A percentile compares a stretch with the other conserved stretches of the same genome.
Conservation (phyloP, 108 stramenopile species). For the Schizochytrium sp. region DNA sequence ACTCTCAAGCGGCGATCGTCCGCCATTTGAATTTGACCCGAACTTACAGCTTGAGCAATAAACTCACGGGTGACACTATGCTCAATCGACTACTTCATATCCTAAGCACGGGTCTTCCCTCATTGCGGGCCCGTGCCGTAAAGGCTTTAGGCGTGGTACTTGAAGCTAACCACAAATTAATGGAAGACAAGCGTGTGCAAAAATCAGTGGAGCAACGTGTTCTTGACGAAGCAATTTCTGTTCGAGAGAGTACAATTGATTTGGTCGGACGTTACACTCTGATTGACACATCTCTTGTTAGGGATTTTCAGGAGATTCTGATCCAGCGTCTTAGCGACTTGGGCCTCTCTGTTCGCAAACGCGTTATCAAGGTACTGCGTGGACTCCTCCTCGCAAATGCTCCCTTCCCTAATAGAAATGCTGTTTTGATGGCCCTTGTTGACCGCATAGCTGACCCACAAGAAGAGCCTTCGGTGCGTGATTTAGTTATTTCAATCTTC, state of each 20-base stretch:
- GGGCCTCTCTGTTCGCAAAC: slow-evolving; percentile 71
- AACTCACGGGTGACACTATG: slow-evolving; percentile 23
- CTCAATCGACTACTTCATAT: background rate
- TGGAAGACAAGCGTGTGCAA: slow-evolving; percentile 38
- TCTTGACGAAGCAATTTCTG: slow-evolving; percentile 67
- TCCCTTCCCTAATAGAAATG: background rate
- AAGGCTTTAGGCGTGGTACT: slow-evolving; percentile 35
- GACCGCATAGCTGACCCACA: slow-evolving; percentile 45
- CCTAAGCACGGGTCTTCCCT: slow-evolving; percentile 42
- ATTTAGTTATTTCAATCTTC: slow-evolving; percentile 34
- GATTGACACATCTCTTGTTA: slow-evolving; percentile 61
- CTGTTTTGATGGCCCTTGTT: slow-evolving; percentile 32
- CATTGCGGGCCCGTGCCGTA: slow-evolving; percentile 38
- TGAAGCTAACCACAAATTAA: slow-evolving; percentile 43
- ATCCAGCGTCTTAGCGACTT: slow-evolving; percentile 71
- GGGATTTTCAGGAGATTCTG: slow-evolving; percentile 64
- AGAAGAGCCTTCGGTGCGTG: slow-evolving; percentile 44
- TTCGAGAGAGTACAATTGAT: slow-evolving; percentile 70
- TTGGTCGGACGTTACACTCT: slow-evolving; percentile 72
- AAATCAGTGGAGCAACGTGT: slow-evolving; percentile 1
- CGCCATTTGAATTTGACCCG: slow-evolving; percentile 7
- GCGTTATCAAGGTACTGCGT: slow-evolving; percentile 68
- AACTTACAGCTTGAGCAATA: slow-evolving; percentile 9
- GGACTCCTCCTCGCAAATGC: slow-evolving; percentile 64
- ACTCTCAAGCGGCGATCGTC: background rate